Percentiles rank a stretch among this genome's conserved stretches.
These are phyloP conservation scores for Exophiala sideris DNA, from an alignment of 2,329 filamentous ascomycete genomes.

Conservation along the genomic window DNA sequence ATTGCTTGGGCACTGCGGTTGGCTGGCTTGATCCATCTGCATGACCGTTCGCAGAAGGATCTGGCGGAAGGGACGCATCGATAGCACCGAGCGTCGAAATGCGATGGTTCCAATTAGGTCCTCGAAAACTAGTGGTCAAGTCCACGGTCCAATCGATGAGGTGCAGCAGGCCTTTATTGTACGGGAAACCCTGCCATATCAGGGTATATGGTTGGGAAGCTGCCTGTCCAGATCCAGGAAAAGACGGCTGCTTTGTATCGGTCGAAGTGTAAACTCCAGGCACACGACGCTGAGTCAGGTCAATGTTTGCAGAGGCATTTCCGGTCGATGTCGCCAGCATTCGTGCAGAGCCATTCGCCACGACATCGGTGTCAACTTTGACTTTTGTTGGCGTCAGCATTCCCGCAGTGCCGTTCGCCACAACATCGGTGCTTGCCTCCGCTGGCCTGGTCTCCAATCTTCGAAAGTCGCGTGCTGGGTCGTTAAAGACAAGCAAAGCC, in stretches of 20 bases:
- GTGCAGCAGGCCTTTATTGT: conserved; percentile 52
- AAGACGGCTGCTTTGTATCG: conserved; percentile 5
- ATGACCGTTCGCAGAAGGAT: conserved; percentile 27
- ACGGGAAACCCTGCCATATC: conserved; percentile 30
- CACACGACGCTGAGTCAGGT: conserved; percentile 7
- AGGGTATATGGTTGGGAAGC: conserved; percentile 8
- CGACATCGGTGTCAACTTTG: background rate
- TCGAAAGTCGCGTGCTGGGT: conserved; percentile 54
- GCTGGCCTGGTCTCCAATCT: conserved; percentile 49
- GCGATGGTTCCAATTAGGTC: conserved; percentile 60
- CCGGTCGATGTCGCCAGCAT: background rate
- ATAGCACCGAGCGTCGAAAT: conserved; percentile 44
- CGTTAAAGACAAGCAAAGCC: conserved; percentile 53
- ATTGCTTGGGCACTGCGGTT: conserved; percentile 14
- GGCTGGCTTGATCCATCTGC: conserved; percentile 15
- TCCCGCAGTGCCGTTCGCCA: conserved; percentile 2
- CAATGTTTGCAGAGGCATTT: background rate
- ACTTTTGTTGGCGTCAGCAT: background rate
- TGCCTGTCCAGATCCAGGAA: background rate
- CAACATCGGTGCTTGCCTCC: background rate
- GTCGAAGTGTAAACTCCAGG: conserved; percentile 7
- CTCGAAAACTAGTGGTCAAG: conserved; percentile 56
- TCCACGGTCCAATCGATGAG: conserved; percentile 59
- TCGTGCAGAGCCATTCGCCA: conserved; percentile 2
- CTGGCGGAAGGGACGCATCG: conserved; percentile 32